Percentiles rank a stretch among this genome's conserved stretches.
Evolutionary conservation across 768 basidiomycete genomes (phyloP).

Genomic region (Ramaria sp.): DNA sequence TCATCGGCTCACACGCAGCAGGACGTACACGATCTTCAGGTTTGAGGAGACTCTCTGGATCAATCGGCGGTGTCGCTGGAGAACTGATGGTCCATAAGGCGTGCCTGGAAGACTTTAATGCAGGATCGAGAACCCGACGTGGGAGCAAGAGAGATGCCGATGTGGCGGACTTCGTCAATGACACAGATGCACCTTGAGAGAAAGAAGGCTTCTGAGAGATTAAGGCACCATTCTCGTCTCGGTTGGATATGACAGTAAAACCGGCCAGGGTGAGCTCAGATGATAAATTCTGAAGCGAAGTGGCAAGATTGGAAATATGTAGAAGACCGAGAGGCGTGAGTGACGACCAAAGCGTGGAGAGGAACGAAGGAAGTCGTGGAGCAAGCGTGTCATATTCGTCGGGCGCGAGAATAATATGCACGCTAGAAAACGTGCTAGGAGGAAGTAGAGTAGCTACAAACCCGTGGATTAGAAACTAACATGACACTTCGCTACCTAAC

Average conservation of each 20-base stretch:
- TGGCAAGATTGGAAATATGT: slow-evolving; percentile 46
- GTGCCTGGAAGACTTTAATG: slow-evolving; percentile 68
- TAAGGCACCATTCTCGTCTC: slow-evolving; percentile 30
- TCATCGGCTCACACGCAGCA: slow-evolving; percentile 59
- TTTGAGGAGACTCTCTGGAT: slow-evolving; percentile 77
- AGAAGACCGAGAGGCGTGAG: slow-evolving; percentile 62
- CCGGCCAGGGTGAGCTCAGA: slow-evolving; percentile 57
- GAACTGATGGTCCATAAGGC: slow-evolving; percentile 78
- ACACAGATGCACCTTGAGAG: slow-evolving; percentile 27
- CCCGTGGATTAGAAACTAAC: neutral
- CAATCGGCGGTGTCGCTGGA: slow-evolving; percentile 63
- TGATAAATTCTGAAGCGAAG: slow-evolving; percentile 33
- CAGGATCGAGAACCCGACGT: slow-evolving; percentile 35
- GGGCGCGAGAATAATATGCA: slow-evolving; percentile 55
- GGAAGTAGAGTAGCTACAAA: slow-evolving; percentile 45
- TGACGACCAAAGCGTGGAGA: slow-evolving; percentile 48
- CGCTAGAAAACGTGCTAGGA: slow-evolving; percentile 46
- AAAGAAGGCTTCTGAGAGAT: slow-evolving; percentile 64
- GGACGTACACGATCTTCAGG: slow-evolving; percentile 74
- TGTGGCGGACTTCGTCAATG: slow-evolving; percentile 29
- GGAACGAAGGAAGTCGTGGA: slow-evolving; percentile 42
- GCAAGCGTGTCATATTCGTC: slow-evolving; percentile 50
- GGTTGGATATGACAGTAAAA: slow-evolving; percentile 44
- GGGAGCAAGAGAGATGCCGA: slow-evolving; percentile 36
- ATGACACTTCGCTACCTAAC: neutral